Percentiles rank a stretch among this genome's conserved stretches.
phyloP scores from a whole-genome alignment of 2,329 filamentous ascomycete species.

The Didymella keratinophila region DNA sequence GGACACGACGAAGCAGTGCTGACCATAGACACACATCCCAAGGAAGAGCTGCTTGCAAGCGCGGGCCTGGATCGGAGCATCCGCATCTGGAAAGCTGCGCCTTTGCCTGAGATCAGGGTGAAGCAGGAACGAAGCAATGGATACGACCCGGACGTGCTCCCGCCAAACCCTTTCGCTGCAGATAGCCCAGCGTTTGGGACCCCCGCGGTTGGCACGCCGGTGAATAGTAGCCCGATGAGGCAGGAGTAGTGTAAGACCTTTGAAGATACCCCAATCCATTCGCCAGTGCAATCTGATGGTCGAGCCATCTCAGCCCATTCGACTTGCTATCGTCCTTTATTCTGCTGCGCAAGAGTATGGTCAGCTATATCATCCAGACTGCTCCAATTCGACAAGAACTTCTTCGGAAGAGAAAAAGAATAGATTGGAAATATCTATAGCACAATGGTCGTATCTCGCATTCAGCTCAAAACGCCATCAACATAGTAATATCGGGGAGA shows the following conservation, averaged over 20 bases:
- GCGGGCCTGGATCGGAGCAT: conserved; percentile 57
- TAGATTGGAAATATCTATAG: conserved; percentile 2
- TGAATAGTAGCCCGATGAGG: conserved; percentile 11
- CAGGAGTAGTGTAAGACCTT: conserved; percentile 1
- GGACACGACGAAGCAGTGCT: conserved; percentile 66
- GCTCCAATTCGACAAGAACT: too few relatives aligned
- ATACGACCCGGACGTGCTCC: conserved; percentile 31
- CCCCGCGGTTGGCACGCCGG: conserved; percentile 11
- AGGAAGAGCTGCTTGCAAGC: conserved; percentile 64
- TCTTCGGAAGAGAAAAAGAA: too few relatives aligned
- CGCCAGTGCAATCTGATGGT: not conserved
- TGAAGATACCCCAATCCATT: conserved; percentile 10
- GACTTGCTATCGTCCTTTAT: not conserved
- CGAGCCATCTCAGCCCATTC: not conserved
- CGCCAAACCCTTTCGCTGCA: conserved; percentile 32
- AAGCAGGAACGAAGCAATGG: conserved; percentile 21
- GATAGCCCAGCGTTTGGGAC: conserved; percentile 13
- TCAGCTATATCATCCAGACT: not conserved
- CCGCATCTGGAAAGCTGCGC: conserved; percentile 15
- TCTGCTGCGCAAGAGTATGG: not conserved
- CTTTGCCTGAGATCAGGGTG: not conserved
- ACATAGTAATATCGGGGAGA: conserved; percentile 1
- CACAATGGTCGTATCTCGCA: conserved; percentile 3
- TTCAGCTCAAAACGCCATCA: conserved; percentile 16
- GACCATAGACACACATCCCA: conserved; percentile 66